Base-by-base conservation (phyloP, 2,329 filamentous ascomycete genomes). In the Paraphaeosphaeria sporulosa region DNA sequence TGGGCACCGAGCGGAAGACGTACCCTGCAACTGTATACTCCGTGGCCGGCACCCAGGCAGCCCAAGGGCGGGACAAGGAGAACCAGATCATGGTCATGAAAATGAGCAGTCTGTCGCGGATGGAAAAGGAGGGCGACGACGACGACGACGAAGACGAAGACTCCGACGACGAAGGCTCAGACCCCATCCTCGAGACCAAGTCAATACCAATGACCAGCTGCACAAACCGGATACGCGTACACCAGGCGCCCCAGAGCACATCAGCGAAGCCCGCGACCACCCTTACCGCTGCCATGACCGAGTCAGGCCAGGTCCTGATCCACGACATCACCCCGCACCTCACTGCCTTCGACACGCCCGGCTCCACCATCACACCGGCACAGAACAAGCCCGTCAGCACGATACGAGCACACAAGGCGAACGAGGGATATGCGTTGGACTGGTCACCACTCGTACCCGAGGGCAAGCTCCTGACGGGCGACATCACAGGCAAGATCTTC, bases 81-180 rank as follows among this genome's bases (percentile, higher is more conserved):
- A 99, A 99, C 78, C 89, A 96, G 79, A 83, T 99, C 73, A 90
- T 98, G 88, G 89, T 98, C 42, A 92, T 97, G 87, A 98, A 98
- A 82, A 89, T 99, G 76, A 97, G 93, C 74, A 92, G 94, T 17
- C 83, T 99, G 64, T 92, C 92, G 75, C 90, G 89, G 75, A 97
- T 95, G 89, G 91, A 96, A 72, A 85, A 86, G 23, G 89, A 90
- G 48, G 89, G 90, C 17, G 87, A 88, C 32, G 87, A 89, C 15
- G 87, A 88, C 30, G 90, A 91, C 17, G 87, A 88, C 27, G 90
- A 91, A 15, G 88, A 91, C 49, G 82, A 82, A 4, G 90, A 93
- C 64, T 72, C 69, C 0, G 90, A 91, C 63, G 93, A 96, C 62
- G 86, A 87, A 66, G 82, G 82, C 65, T 83, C 90, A 65, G 94